Evolutionary conservation across 768 basidiomycete species (phyloP), one percentile per base, ranked within the genome.

Genomic region (Suillus hirtellus): DNA sequence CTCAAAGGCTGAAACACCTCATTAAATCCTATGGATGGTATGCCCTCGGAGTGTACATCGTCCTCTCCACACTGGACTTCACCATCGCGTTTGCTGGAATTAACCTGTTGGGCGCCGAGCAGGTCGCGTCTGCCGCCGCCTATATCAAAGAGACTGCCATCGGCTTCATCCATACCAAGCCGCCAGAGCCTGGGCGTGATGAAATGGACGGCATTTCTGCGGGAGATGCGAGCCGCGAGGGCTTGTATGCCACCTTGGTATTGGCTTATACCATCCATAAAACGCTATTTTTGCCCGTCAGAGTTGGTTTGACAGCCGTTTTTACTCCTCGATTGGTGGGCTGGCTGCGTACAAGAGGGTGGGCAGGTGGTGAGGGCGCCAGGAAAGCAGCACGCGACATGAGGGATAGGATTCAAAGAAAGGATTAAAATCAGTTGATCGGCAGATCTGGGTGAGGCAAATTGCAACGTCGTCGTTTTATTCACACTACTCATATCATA

Each of bases 231-330:
- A 84, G 88, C 1, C 83, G 87, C 9, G 90, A 92, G 72, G 88
- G 92, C 17, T 78, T 97, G 19, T 96, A 93, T 75, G 95, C 96
- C 34, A 96, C 97, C 87, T 76, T 97, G 34, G 86, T 93, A 0
- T 80, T 99, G 69, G 96, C 97, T 4, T 99, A 96, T 76, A 90
- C 92, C 21, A 86, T 99, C 60, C 97, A 99, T 84, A 99, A 99
- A 79, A 96, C 93, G 0, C 71, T 94, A 1, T 92, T 98, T 72
- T 73, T 99, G 24, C 97, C 97, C 10, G 75, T 99, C 27, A 81
- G 97, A 46, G 85, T 97, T 0, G 97, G 95, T 0, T 76, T 96
- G 65, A 98, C 96, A 0, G 94, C 92, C 1, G 88, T 87, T 1
- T 77, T 92, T 59, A 96, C 95, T 0, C 95, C 95, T 0, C 83